Evolutionary conservation across 2,329 filamentous ascomycete genomes (phyloP).

Genomic region (Aurifilum marmelostoma): DNA sequence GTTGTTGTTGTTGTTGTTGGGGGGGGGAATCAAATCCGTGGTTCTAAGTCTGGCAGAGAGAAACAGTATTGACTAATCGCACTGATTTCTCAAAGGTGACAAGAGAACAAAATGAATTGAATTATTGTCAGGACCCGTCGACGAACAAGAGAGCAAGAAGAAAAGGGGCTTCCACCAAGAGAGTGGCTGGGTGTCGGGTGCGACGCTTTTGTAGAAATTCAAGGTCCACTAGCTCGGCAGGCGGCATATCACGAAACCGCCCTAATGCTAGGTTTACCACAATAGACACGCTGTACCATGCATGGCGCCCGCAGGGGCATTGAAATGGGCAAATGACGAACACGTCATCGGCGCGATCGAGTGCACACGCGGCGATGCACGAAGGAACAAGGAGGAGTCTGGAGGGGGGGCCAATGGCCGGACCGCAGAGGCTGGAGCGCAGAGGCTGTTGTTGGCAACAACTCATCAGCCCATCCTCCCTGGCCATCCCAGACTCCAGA

Average conservation of each 20-base stretch:
- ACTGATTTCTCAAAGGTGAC: background rate
- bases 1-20: too few species aligned
- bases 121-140: background rate
- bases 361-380: background rate
- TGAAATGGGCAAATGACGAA: background rate
- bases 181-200: background rate
- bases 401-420: background rate
- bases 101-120: background rate
- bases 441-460: background rate
- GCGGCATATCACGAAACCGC: constrained; percentile 13
- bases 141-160: constrained; percentile 5
- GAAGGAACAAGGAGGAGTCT: constrained; percentile 1
- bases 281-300: background rate
- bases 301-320: background rate
- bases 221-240: constrained; percentile 4
- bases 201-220: constrained; percentile 14
- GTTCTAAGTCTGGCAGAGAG: background rate
- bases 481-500: background rate
- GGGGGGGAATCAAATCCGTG: background rate
- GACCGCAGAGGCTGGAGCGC: background rate
- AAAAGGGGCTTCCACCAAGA: background rate
- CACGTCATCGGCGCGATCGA: constrained; percentile 12
- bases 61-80: background rate
- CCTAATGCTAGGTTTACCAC: background rate
- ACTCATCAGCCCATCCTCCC: background rate